Conservation (phyloP, 2,329 filamentous ascomycete genomes). For the Colletotrichum lentis region DNA sequence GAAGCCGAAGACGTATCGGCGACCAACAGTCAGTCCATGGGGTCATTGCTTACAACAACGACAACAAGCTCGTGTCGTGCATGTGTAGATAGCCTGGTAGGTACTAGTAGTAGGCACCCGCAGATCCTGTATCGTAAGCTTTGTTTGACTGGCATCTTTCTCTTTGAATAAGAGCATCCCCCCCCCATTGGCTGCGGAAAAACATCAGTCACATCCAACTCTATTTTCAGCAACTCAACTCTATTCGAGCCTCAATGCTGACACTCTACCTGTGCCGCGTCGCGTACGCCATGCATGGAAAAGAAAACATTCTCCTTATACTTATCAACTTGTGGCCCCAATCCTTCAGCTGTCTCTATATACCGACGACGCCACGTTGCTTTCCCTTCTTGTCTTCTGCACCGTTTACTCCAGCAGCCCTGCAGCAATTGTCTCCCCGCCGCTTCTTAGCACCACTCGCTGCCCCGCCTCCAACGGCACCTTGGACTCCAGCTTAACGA, state of each 20-base stretch:
- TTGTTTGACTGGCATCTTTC: constrained; percentile 1
- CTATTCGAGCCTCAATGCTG: constrained; percentile 25
- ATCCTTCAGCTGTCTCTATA: not conserved
- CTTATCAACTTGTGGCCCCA: not conserved
- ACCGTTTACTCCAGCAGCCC: constrained; percentile 76
- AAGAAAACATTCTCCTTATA: not conserved
- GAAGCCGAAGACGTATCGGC: not conserved
- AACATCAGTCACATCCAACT: constrained; percentile 22
- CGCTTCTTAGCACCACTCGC: constrained; percentile 80
- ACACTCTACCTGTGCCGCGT: not conserved
- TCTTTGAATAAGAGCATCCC: constrained; percentile 9
- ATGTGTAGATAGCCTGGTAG: not conserved
- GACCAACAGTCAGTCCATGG: not conserved
- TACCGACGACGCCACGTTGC: constrained; percentile 11
- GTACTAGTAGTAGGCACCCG: not conserved
- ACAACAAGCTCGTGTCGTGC: too few relatives aligned
- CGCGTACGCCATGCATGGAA: constrained; percentile 12
- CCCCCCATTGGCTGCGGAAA: constrained; percentile 15
- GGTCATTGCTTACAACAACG: not conserved
- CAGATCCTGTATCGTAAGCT: constrained; percentile 9
- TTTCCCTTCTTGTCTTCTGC: constrained; percentile 3
- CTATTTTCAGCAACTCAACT: constrained; percentile 30
- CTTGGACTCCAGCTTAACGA: constrained; percentile 75
- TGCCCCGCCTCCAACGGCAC: constrained; percentile 83
- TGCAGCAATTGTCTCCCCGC: constrained; percentile 86